Conservation (phyloP, 805 yeast genomes). For the Cyberlindnera petersonii region DNA sequence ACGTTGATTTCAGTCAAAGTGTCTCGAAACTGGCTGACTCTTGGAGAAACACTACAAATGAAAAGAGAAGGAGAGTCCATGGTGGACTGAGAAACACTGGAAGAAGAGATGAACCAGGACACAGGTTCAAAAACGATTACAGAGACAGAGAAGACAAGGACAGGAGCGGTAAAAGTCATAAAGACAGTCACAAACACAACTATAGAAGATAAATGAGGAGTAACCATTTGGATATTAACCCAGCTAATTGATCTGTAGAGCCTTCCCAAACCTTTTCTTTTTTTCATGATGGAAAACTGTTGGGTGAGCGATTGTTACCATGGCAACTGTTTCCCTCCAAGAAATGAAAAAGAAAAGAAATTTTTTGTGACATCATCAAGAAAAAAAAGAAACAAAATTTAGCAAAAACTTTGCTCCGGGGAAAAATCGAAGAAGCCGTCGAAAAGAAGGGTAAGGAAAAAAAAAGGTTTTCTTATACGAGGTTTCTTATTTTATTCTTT, state of each 20-base stretch:
- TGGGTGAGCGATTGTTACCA: constrained; percentile 6
- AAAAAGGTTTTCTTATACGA: no score
- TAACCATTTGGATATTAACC: no score
- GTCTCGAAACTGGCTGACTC: constrained; percentile 29
- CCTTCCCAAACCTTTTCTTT: no score
- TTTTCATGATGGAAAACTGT: background rate
- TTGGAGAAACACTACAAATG: constrained; percentile 24
- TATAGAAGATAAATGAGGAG: background rate
- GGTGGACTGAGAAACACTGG: background rate
- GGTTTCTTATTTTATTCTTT: background rate
- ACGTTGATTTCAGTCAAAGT: constrained; percentile 67
- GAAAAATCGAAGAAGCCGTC: background rate
- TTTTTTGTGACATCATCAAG: constrained; percentile 1
- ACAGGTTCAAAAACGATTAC: background rate
- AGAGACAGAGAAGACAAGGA: constrained; percentile 1
- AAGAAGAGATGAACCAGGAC: background rate
- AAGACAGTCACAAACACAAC: no score
- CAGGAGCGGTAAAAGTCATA: background rate
- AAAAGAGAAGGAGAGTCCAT: constrained; percentile 4
- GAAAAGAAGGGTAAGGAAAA: no score
- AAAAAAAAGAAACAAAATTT: no score
- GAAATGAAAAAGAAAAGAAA: background rate
- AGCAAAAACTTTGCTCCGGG: background rate
- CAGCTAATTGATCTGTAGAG: no score
- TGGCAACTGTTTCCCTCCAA: constrained; percentile 6